Percentiles rank a stretch among this genome's conserved stretches.
Conservation (phyloP, 1,284 basidiomycete species). For the Tausonia pullulans region DNA sequence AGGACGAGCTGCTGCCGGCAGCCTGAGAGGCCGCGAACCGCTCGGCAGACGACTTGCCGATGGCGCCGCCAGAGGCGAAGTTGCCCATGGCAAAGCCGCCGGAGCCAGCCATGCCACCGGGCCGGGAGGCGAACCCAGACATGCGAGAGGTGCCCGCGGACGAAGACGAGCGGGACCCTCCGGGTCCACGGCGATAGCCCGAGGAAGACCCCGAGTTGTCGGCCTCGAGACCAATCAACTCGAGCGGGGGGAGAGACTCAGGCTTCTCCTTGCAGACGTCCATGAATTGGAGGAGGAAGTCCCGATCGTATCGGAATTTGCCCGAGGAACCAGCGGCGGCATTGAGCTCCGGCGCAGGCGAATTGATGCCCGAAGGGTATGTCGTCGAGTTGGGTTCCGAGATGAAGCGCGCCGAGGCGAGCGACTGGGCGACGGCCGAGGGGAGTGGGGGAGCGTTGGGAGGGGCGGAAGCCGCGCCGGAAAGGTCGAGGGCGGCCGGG, state of each 20-base stretch:
- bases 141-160: constrained; percentile 13
- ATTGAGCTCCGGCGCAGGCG: constrained; percentile 78
- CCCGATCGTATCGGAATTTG: constrained; percentile 94
- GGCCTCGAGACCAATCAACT: constrained; percentile 82
- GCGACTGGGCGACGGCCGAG: constrained; percentile 49
- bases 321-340: constrained; percentile 62
- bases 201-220: constrained; percentile 39
- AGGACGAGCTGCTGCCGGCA: constrained; percentile 25
- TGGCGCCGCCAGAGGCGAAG: constrained; percentile 39
- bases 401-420: constrained; percentile 65
- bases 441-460: constrained; percentile 18
- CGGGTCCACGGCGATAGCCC: constrained; percentile 12
- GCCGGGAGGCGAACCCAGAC: constrained; percentile 21
- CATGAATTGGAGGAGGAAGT: constrained; percentile 98
- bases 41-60: constrained; percentile 53
- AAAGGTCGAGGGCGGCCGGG: constrained; percentile 59
- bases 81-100: constrained; percentile 31
- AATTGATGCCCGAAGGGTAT: constrained; percentile 75
- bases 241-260: constrained; percentile 73
- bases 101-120: constrained; percentile 20
- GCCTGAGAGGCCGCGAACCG: constrained; percentile 46
- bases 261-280: constrained; percentile 89
- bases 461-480: constrained; percentile 33
- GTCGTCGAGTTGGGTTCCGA: constrained; percentile 65
- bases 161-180: constrained; percentile 13